These are phyloP conservation scores for Rhododendron mucronatum DNA, from an alignment of 148 eudicot genomes.

Conservation along the genomic window DNA sequence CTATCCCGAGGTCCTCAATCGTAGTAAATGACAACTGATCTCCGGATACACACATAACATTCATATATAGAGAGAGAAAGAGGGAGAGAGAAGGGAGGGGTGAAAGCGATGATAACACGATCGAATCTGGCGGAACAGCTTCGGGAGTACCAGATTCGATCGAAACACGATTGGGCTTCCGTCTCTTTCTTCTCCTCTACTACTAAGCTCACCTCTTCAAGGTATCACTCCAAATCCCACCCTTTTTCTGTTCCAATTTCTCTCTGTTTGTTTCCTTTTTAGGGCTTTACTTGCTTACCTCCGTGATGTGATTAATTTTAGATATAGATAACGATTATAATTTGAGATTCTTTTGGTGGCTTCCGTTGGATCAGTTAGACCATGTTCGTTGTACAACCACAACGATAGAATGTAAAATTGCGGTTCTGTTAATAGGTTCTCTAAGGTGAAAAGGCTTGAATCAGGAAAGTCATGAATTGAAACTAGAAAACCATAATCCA, in stretches of 20 bases:
- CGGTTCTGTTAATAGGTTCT: not conserved
- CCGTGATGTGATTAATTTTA: not conserved
- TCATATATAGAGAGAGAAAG: not conserved
- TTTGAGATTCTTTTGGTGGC: not conserved
- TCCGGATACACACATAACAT: not conserved
- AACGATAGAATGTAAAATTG: not conserved
- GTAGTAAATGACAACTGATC: constrained; percentile 11
- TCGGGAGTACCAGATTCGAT: constrained; percentile 87
- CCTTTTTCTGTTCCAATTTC: not conserved
- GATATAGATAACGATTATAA: not conserved
- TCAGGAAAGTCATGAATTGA: not conserved
- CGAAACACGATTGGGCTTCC: constrained; percentile 86
- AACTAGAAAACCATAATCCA: not conserved
- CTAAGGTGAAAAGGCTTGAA: not conserved
- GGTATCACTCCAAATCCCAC: constrained; percentile 30
- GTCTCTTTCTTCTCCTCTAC: constrained; percentile 76
- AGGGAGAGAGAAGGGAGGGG: not conserved
- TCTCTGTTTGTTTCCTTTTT: not conserved
- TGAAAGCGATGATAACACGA: constrained; percentile 66
- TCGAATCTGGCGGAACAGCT: constrained; percentile 94
- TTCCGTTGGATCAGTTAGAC: not conserved
- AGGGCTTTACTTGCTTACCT: not conserved
- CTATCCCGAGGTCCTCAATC: not conserved
- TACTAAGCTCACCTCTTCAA: constrained; percentile 53
- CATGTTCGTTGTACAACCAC: not conserved